phyloP scores from a whole-genome alignment of 768 basidiomycete genomes.

The Tricholoma hemisulphureum region DNA sequence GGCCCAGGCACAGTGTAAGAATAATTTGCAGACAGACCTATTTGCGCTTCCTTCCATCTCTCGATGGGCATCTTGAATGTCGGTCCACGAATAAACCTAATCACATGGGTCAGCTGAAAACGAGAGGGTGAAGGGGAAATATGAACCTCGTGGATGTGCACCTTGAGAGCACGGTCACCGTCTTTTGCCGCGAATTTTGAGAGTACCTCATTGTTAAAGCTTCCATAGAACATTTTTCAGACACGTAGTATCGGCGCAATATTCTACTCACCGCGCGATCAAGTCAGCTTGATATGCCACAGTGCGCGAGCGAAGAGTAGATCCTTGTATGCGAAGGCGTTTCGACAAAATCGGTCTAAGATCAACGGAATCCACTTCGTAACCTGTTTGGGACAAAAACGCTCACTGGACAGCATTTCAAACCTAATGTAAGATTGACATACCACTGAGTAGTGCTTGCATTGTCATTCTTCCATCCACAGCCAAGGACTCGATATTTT shows the following conservation, averaged over 20 bases:
- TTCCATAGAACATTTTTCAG: slow-evolving; percentile 15
- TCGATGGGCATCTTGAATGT: slow-evolving; percentile 76
- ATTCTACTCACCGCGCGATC: slow-evolving; percentile 46
- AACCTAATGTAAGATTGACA: slow-evolving; percentile 10
- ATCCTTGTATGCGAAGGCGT: slow-evolving; percentile 84
- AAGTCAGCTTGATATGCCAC: slow-evolving; percentile 76
- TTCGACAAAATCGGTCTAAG: slow-evolving; percentile 74
- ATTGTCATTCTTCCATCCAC: slow-evolving; percentile 75
- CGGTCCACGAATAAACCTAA: slow-evolving; percentile 77
- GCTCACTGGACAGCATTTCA: neutral
- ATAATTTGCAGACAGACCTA: slow-evolving; percentile 30
- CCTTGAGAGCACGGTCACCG: slow-evolving; percentile 61
- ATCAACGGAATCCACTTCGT: slow-evolving; percentile 49
- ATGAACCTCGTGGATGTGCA: slow-evolving; percentile 72
- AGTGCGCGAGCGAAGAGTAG: slow-evolving; percentile 76
- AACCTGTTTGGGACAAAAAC: slow-evolving; percentile 37
- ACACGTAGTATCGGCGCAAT: neutral
- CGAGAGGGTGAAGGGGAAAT: neutral
- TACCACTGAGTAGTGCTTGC: slow-evolving; percentile 67
- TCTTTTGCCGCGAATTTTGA: slow-evolving; percentile 54
- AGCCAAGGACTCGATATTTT: slow-evolving; percentile 69
- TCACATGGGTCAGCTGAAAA: slow-evolving; percentile 2
- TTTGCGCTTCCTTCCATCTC: slow-evolving; percentile 78
- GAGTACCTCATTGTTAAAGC: slow-evolving; percentile 57
- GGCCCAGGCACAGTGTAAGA: neutral